Conservation (phyloP, 305 asterid species). For the Fraxinus angustifolia region DNA sequence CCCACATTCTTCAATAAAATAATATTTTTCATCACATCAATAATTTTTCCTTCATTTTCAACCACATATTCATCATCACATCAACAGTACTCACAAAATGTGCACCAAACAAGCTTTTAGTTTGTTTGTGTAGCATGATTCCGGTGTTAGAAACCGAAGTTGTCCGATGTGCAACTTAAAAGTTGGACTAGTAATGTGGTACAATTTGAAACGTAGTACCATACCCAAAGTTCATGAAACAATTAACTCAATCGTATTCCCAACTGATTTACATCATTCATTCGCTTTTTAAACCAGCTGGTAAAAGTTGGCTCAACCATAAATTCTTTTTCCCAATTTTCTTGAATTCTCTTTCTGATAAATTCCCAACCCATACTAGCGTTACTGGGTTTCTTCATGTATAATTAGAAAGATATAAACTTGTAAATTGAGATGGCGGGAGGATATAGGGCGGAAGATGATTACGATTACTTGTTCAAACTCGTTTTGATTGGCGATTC, state of each 20-base stretch:
- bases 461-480: constrained; percentile 41
- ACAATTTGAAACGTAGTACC: neutral
- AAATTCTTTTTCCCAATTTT: neutral
- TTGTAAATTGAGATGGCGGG: constrained; percentile 27
- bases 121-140: too few species aligned
- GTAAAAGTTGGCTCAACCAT: neutral
- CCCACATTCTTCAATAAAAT: too few species aligned
- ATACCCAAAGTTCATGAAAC: neutral
- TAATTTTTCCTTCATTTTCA: too few species aligned
- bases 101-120: too few species aligned
- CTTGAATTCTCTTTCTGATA: neutral
- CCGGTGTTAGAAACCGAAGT: neutral
- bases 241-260: neutral
- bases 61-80: too few species aligned
- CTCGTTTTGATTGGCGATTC: constrained; percentile 39
- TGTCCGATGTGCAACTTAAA: neutral
- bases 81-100: too few species aligned
- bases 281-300: neutral
- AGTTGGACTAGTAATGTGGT: neutral
- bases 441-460: constrained; percentile 38
- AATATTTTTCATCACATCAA: too few species aligned
- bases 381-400: neutral
- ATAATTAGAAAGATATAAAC: neutral
- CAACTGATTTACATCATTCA: neutral
- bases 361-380: neutral